Evolutionary conservation across 2,329 filamentous ascomycete species (phyloP).

Genomic region (Alternaria postmessia): DNA sequence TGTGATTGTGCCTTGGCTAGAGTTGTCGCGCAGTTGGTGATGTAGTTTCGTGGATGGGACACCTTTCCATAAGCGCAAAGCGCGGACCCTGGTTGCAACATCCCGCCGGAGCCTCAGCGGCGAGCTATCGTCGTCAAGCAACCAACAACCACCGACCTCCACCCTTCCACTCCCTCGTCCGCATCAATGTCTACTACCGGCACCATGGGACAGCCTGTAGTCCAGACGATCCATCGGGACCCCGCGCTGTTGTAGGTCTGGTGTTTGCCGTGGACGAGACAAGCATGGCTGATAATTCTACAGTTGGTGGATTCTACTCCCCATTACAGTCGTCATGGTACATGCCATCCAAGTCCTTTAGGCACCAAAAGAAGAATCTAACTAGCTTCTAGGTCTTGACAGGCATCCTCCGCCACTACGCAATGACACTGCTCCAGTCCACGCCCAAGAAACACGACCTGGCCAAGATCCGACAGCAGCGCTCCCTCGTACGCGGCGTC

Average conservation of each 20-base stretch:
- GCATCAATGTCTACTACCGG: constrained; percentile 27
- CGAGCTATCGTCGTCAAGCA: constrained; percentile 29
- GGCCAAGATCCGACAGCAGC: constrained; percentile 81
- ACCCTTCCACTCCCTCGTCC: constrained; percentile 18
- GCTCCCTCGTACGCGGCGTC: constrained; percentile 82
- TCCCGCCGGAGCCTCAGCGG: constrained; percentile 36
- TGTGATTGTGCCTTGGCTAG: not conserved
- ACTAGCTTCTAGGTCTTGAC: constrained; percentile 74
- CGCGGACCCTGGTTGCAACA: constrained; percentile 41
- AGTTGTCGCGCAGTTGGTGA: constrained; percentile 9
- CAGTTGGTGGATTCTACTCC: constrained; percentile 98
- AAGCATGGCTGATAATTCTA: constrained; percentile 32
- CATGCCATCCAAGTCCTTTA: constrained; percentile 2
- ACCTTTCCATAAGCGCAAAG: constrained; percentile 47
- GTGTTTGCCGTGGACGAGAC: not conserved
- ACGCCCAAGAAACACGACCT: constrained; percentile 83
- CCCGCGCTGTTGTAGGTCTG: constrained; percentile 88
- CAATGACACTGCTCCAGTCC: constrained; percentile 85
- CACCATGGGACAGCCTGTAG: constrained; percentile 81
- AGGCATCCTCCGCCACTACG: constrained; percentile 94
- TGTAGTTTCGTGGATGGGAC: constrained; percentile 41
- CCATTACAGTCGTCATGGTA: constrained; percentile 97
- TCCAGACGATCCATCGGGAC: constrained; percentile 98
- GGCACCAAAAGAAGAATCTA: constrained; percentile 11
- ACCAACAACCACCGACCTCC: constrained; percentile 25